Base-by-base conservation (phyloP, 208 protist species). In the Acanthamoeba comandoni region DNA sequence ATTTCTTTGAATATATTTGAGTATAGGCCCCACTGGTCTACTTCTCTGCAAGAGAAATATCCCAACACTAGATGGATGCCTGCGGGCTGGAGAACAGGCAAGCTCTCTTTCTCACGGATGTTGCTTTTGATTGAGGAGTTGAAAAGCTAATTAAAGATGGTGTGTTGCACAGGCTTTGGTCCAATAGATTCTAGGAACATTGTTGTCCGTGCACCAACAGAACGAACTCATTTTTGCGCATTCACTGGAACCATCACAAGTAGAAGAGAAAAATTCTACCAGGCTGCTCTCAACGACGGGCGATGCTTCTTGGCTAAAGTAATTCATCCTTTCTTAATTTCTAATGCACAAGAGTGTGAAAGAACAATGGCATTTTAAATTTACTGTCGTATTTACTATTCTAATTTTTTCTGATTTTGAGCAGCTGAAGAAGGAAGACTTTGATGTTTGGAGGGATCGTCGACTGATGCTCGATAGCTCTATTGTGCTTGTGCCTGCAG, bases 51-150 rank as follows among this genome's bases (percentile, higher is more conserved):
- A 51, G 49, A 80, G 8, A 43, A 51, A 43, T 58, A 57, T 9
- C 70, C 70, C n/a, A 80, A 80, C 70, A 51, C 58, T 12, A 77
- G 31, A 48, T n/a, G n/a, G n/a, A n/a, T n/a, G n/a, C n/a, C n/a
- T n/a, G n/a, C n/a, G n/a, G n/a, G n/a, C n/a, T n/a, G n/a, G n/a
- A n/a, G n/a, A n/a, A n/a, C n/a, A n/a, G n/a, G n/a, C n/a, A n/a
- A n/a, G n/a, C n/a, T n/a, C n/a, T n/a, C n/a, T n/a, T n/a, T n/a
- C n/a, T n/a, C n/a, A n/a, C n/a, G n/a, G n/a, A n/a, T n/a, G n/a
- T n/a, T n/a, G n/a, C n/a, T n/a, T n/a, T n/a, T n/a, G n/a, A n/a
- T n/a, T n/a, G n/a, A n/a, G n/a, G n/a, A n/a, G n/a, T n/a, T n/a
- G n/a, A n/a, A n/a, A n/a, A n/a, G n/a, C n/a, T n/a, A n/a, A n/a